phyloP scores from a whole-genome alignment of 2,329 filamentous ascomycete species.

The Nothopassalora personata region DNA sequence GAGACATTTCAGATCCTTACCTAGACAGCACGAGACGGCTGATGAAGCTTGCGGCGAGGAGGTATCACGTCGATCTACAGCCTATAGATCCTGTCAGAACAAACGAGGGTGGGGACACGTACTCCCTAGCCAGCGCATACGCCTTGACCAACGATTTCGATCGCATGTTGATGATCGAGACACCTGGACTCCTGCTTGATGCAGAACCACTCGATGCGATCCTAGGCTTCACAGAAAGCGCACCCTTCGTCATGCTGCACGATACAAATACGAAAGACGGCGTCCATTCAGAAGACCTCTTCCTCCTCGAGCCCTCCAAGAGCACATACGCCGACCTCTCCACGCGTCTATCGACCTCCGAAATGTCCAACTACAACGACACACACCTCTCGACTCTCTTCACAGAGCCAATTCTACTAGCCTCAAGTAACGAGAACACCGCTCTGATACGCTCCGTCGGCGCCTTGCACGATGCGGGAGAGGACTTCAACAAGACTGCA shows the following conservation, averaged over 20 bases:
- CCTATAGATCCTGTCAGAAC: conserved; percentile 39
- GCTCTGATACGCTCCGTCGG: conserved; percentile 30
- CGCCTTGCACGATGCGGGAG: conserved; percentile 25
- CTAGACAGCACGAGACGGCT: conserved; percentile 42
- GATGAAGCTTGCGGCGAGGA: conserved; percentile 41
- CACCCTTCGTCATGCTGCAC: conserved; percentile 29
- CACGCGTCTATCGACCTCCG: conserved; percentile 11
- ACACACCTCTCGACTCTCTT: conserved; percentile 31
- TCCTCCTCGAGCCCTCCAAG: conserved; percentile 26
- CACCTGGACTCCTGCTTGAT: conserved; percentile 43
- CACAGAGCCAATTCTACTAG: conserved; percentile 24
- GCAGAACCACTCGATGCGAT: conserved; percentile 42
- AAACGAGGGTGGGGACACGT: conserved; percentile 26
- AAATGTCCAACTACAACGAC: conserved; percentile 20
- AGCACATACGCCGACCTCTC: conserved; percentile 16
- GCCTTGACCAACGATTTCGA: conserved; percentile 41
- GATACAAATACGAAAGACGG: conserved; percentile 24
- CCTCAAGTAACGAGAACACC: conserved; percentile 20
- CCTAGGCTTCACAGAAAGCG: conserved; percentile 29
- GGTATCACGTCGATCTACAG: conserved; percentile 42
- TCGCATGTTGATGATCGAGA: conserved; percentile 41
- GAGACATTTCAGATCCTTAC: conserved; percentile 37
- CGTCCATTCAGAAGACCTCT: conserved; percentile 32
- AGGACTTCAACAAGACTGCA: conserved; percentile 41
- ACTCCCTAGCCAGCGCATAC: conserved; percentile 43